Base-by-base conservation (phyloP, 768 basidiomycete species). In the Clavulina sp. region DNA sequence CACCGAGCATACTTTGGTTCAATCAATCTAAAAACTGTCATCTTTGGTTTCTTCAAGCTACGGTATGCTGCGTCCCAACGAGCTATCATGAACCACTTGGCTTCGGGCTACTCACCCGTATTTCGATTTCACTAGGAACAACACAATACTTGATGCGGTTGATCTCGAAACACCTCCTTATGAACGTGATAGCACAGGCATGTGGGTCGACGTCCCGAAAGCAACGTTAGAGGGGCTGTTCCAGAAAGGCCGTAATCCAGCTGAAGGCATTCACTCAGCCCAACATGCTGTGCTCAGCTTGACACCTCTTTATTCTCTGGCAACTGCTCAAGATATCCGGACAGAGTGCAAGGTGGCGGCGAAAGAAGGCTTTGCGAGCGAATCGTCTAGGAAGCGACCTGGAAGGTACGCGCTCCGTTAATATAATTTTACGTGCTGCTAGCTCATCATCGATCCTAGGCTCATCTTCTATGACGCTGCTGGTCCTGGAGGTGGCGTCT, bases 41-140 rank as follows among this genome's bases (percentile, higher is more conserved):
- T 92, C 2, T 91, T 76, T 58, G 87, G 87, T 0, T 91, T 80
- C 61, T 84, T 79, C 68, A 91, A 91, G 62, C 71, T 87, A 46
- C 73, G 78, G 80, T 78, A 57, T 1, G 65, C 50, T 6, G 7
- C 9, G 28, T 33, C 31, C 28, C 48, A 16, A 7, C 24, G 13
- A 7, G 26, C 26, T 16, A 13, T 46, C 16, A 29, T 49, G 16
- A 16, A 31, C 28, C 16, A 18, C 31, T 16, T 49, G 6, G 26
- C 13, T 9, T 16, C 43, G 16, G 28, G 48, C 48, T 30, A n/a
- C n/a, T n/a, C n/a, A n/a, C n/a, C n/a, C n/a, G n/a, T n/a, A n/a
- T n/a, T n/a, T n/a, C n/a, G n/a, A n/a, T n/a, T n/a, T 16, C 24
- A 24, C 13, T 26, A 57, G 59, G 30, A 64, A 60, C 18, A 62